Base-by-base conservation (phyloP, 345 rosid genomes). In the Salix viminalis region DNA sequence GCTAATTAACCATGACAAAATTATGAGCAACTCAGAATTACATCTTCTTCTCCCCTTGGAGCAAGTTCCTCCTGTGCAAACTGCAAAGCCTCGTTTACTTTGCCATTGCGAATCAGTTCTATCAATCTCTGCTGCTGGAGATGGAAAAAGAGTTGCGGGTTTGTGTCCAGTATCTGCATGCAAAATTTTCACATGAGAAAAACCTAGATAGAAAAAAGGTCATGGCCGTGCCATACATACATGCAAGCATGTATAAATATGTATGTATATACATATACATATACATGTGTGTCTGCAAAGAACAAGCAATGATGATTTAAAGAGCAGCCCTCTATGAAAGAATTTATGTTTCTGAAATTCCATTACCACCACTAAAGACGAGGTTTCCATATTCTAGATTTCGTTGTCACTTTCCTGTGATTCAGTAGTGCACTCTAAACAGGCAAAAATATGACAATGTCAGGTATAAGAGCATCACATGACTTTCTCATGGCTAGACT, bases 41-140 rank as follows among this genome's bases (percentile, higher is more conserved):
- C 84, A 76, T 96, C 92, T 87, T 96, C 99, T 85, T 96, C 97
- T 58, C 98, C 99, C 71, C 97, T 88, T 37, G 95, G 99, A 66
- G 99, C 99, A 75, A 96, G 99, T 82, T 96, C 98, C 83, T 94
- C 99, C 80, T 94, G 99, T 69, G 99, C 98, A 87, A 96, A 96
- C 86, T 94, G 97, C 81, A 94, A 82, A 71, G 99, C 98, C 85
- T 94, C 99, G 61, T 91, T 95, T 67, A 95, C 84, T 78, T 82
- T 96, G 56, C 99, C 97, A 79, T 92, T 89, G 26, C 99, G 90
- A 83, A 96, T 96, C 7, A 96, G 82, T 83, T 96, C 99, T 79
- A 96, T 96, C 85, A 96, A 83, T 81, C 94, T 91, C 78, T 96
- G 99, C 78, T 96, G 99, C 83, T 96, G 99, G 69, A 96, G 99